These are phyloP conservation scores for Pythium phragmiticola DNA, from an alignment of 352 stramenopile genomes.

Conservation along the genomic window DNA sequence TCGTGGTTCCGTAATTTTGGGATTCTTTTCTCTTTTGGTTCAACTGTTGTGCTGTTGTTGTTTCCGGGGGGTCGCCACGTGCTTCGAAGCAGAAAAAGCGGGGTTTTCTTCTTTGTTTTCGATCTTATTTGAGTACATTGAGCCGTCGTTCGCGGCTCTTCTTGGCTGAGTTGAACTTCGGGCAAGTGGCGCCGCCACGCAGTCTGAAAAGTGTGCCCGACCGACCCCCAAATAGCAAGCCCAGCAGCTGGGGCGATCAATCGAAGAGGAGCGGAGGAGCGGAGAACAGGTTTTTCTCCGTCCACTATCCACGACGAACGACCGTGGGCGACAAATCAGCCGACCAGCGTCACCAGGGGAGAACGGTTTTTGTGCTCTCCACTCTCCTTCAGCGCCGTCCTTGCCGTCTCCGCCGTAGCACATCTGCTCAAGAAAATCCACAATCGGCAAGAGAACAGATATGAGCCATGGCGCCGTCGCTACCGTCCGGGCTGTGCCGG, in stretches of 20 bases:
- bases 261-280: slow-evolving; percentile 8
- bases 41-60: neutral
- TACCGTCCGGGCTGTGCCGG: slow-evolving; percentile 11
- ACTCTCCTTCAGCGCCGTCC: neutral
- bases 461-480: slow-evolving; percentile 27
- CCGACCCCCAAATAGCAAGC: slow-evolving; percentile 22
- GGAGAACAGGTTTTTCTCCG: slow-evolving; percentile 1
- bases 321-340: neutral
- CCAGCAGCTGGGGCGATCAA: slow-evolving; percentile 9
- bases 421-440: neutral
- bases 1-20: neutral
- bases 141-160: slow-evolving; percentile 10
- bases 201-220: slow-evolving; percentile 6
- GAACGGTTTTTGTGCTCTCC: neutral
- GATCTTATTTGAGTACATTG: slow-evolving; percentile 18
- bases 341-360: neutral
- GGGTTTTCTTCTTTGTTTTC: slow-evolving; percentile 17
- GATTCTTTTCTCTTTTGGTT: neutral
- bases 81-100: slow-evolving; percentile 15
- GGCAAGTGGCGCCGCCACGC: slow-evolving; percentile 9
- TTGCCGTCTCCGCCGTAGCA: slow-evolving; percentile 15
- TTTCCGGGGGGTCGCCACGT: slow-evolving; percentile 9
- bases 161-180: slow-evolving; percentile 27
- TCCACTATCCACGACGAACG: neutral
- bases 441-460: slow-evolving; percentile 2